These are phyloP conservation scores for Solanum chmielewskii DNA, from an alignment of 257 asterid genomes.

Conservation along the genomic window DNA sequence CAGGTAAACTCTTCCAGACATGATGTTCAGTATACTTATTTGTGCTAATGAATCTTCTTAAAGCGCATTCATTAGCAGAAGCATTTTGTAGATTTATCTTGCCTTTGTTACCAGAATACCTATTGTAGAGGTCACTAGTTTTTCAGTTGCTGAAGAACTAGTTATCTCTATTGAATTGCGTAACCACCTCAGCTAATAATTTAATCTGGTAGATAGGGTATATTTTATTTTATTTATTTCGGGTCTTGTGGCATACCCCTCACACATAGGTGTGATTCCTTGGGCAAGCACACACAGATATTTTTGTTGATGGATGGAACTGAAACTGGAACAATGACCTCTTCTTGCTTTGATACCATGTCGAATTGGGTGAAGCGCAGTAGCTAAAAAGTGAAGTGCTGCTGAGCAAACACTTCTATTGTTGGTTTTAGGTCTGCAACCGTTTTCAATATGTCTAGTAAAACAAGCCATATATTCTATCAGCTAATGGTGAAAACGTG, in stretches of 20 bases:
- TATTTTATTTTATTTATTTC: neutral
- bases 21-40: neutral
- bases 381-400: neutral
- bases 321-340: neutral
- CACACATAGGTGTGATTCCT: neutral
- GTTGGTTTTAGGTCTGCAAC: neutral
- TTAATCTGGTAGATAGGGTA: neutral
- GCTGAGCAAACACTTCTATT: neutral
- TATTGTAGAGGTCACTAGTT: neutral
- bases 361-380: neutral
- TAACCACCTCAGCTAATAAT: neutral
- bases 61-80: neutral
- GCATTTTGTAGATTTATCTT: neutral
- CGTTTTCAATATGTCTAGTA: neutral
- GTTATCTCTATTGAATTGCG: neutral
- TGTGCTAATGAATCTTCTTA: neutral
- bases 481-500: neutral
- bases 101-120: neutral
- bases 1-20: constrained; percentile 38
- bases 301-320: neutral
- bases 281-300: neutral
- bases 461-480: neutral
- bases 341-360: neutral
- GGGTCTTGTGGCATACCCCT: neutral
- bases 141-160: neutral